Base-by-base conservation (phyloP, 1,139 yeast species). In the Diutina scorzettiae region DNA sequence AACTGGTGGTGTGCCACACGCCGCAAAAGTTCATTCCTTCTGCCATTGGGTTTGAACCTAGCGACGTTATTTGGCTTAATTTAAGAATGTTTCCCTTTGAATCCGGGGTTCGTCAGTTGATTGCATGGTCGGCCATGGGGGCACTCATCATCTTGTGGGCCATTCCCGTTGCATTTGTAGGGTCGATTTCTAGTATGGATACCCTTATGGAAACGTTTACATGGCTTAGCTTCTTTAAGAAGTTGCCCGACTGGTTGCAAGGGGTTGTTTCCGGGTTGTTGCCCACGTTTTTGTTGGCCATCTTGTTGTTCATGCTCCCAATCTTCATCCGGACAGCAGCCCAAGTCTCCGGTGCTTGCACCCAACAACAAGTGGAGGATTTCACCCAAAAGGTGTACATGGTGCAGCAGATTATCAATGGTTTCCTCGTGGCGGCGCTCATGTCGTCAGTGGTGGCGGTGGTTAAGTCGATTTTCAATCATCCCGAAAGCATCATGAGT, bases 111-210 rank as follows among this genome's bases (percentile, higher is more conserved):
- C 69, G 73, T 53, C 59, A 57, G 43, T 41, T 63, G 23, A 52
- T 71, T 48, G 73, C 73, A 33, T 53, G 57, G 19, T 59, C 75
- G 9, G 57, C 73, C 43, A 64, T 74, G 48, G 64, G 74, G 21
- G 59, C 69, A 43, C 60, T 81, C 55, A 75, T 86, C 48, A 72
- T 89, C 44, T 81, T 87, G 58, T 91, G 97, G 97, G 75, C 95
- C 46, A 71, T 87, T 53, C 97, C 97, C 16, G 96, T 89, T 43
- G 95, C 96, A 2, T 85, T 86, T 58, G 96, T 91, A 44, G 97
- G 97, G 79, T 69, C 81, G 54, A 74, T 91, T 50, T 87, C 97
- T 19, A 89, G 89, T 62, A 73, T 91, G 52, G 77, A 81, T 48
- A 73, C 71, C 52, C 68, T 87, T 59, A 83, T 81, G 32, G 66